Conservation (phyloP, 164 flowering plant species). For the Vitis riparia region DNA sequence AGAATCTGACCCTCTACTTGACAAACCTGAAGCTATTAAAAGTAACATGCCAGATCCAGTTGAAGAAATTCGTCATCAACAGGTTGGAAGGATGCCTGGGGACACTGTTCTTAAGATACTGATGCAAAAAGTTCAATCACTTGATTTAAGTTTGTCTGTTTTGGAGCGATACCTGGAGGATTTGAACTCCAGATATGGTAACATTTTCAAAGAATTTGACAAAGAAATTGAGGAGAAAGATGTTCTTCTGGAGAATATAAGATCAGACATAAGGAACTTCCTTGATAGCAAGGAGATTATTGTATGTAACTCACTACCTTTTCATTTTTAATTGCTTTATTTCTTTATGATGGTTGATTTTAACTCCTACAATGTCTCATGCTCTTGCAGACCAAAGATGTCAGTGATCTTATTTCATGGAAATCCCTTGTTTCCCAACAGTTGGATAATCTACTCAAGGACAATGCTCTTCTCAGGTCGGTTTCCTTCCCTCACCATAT, state of each 20-base stretch:
- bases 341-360: not conserved
- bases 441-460: slow-evolving; percentile 54
- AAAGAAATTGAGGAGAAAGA: slow-evolving; percentile 62
- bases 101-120: slow-evolving; percentile 92
- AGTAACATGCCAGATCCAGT: slow-evolving; percentile 50
- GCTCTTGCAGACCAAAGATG: slow-evolving; percentile 61
- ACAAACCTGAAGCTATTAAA: slow-evolving; percentile 29
- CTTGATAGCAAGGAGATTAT: slow-evolving; percentile 47
- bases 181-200: slow-evolving; percentile 69
- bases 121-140: slow-evolving; percentile 86
- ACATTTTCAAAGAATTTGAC: slow-evolving; percentile 69
- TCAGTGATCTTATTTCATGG: slow-evolving; percentile 69
- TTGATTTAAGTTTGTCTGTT: slow-evolving; percentile 80
- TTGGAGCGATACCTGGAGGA: slow-evolving; percentile 87
- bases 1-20: slow-evolving; percentile 30
- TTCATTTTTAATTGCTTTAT: not conserved
- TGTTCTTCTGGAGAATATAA: slow-evolving; percentile 49
- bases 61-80: slow-evolving; percentile 64
- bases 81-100: slow-evolving; percentile 83
- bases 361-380: slow-evolving; percentile 6
- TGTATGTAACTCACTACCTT: slow-evolving; percentile 44
- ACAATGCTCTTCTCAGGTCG: slow-evolving; percentile 81
- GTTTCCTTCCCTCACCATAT: slow-evolving; percentile 1
- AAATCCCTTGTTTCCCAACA: slow-evolving; percentile 67
- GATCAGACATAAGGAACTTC: slow-evolving; percentile 47